These are phyloP conservation scores for Salix viminalis DNA, from an alignment of 345 rosid genomes.

Conservation along the genomic window DNA sequence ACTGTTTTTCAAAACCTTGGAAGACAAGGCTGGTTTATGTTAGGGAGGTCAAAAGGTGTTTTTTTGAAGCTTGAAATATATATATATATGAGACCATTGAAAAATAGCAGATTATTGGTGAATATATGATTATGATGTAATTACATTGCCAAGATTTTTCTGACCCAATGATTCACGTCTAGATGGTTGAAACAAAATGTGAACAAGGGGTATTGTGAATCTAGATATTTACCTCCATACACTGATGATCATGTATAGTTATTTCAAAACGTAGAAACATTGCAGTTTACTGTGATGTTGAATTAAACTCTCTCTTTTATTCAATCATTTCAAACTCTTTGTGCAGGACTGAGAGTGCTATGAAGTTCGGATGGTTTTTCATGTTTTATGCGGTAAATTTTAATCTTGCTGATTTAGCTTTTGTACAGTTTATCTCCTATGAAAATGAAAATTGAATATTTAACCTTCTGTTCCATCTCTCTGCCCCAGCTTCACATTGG, in stretches of 20 bases:
- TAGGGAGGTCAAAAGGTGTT: background rate
- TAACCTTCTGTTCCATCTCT: background rate
- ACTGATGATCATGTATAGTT: background rate
- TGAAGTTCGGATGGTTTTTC: conserved; percentile 36
- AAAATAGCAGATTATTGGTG: background rate
- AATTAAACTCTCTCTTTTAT: background rate
- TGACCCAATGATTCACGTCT: background rate
- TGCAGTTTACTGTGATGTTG: background rate
- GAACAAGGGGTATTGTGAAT: background rate
- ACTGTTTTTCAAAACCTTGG: background rate
- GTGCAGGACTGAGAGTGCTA: conserved; percentile 31
- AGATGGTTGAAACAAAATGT: background rate
- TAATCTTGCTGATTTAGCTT: background rate
- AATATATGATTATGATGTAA: background rate
- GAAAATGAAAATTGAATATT: background rate
- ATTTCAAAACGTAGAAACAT: background rate
- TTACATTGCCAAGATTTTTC: background rate
- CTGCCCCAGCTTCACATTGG: conserved; percentile 24
- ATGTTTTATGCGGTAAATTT: conserved; percentile 20
- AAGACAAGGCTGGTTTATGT: background rate
- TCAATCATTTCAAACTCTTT: background rate
- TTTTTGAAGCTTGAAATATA: background rate
- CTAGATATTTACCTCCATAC: background rate
- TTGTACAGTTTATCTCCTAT: background rate
- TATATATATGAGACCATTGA: background rate